Base-by-base conservation (phyloP, 179 eudicot genomes). In the Spergularia azorica region DNA sequence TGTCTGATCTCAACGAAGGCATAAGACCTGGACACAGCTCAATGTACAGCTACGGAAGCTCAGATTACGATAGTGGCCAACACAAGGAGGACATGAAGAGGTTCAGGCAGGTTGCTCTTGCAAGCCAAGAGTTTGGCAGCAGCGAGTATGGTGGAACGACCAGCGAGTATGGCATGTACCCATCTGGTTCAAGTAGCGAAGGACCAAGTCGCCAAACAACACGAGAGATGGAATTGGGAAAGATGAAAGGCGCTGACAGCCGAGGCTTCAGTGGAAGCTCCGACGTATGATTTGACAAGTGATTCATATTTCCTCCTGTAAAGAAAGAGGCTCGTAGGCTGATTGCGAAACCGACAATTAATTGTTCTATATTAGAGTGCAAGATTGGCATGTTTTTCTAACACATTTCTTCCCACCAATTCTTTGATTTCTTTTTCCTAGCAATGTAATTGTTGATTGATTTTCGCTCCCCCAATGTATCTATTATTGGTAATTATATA, bases 1-100 rank as follows among this genome's bases (percentile, higher is more conserved):
- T 94, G n/a, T 83, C 97, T 0, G 98, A 94, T 63, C 92, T 94
- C 10, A 92, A 89, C 58, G 99, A 90, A 83, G 97, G 99, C 58
- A 83, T 91, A 61, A 85, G 71, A 79, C 99, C 99, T 8, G 98
- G 98, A 17, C 99, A 94, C 62, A 90, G 97, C 79, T 79, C 89
- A 6, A 78, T 85, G 16, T 92, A 91, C 82, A 84, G 92, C 75
- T 65, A 84, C 32, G 92, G 87, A 66, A 94, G 99, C 86, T 88
- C 96, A 32, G 98, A 92, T 63, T 96, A 96, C 5, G 98, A 96
- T 79, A 86, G 77, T 0, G 79, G 67, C 57, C 95, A 94, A 71
- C 89, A 92, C 86, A 94, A 88, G 46, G 93, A 94, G 59, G 98
- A 89, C 86, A 81, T 94, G 95, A 86, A 83, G 77, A 88, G 80